Evolutionary conservation across 345 rosid species (phyloP), one percentile per base, ranked within the genome.

Genomic region (Citrus glauca): DNA sequence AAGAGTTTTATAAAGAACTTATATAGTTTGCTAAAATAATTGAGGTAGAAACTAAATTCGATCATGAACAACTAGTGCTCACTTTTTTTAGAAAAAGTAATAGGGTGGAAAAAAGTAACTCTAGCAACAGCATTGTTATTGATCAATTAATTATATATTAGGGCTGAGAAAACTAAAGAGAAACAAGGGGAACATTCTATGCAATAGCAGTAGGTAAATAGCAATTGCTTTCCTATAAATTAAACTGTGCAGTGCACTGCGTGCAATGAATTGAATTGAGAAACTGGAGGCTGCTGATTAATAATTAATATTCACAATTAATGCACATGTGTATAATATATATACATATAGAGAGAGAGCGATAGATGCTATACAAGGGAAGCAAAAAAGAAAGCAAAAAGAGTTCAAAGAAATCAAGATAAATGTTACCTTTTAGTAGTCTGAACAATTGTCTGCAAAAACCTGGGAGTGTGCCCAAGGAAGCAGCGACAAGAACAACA

Each of bases 401-500:
- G 35, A 68, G 20, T 74, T 75, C n/a, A 32, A 38, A 37, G 74
- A 61, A 66, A 70, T 32, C 32, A 77, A 38, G 69, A 71, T 74
- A 38, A 66, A 73, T 63, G 55, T 60, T 77, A 81, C 90, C 87
- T 84, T 82, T 69, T 75, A 79, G 81, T 35, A 72, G 71, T 72
- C 86, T 81, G 84, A 76, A 55, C 56, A 22, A 33, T 55, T 77
- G 63, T 78, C 90, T 84, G 86, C 70, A 81, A 74, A 45, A 82
- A 81, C 73, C 86, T 85, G 87, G 71, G 71, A 76, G 79, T 77
- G 71, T 87, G 87, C 80, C 88, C 85, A 80, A 80, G 74, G 80
- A 78, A 80, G 76, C 88, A 76, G 84, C 85, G 80, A 81, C 82
- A 81, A 80, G 69, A 82, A 78, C 83, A 87, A 83, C 90, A 42